Evolutionary conservation across 2,329 filamentous ascomycete genomes (phyloP), one percentile per base, ranked within the genome.

Genomic region (Fusarium buxicola): DNA sequence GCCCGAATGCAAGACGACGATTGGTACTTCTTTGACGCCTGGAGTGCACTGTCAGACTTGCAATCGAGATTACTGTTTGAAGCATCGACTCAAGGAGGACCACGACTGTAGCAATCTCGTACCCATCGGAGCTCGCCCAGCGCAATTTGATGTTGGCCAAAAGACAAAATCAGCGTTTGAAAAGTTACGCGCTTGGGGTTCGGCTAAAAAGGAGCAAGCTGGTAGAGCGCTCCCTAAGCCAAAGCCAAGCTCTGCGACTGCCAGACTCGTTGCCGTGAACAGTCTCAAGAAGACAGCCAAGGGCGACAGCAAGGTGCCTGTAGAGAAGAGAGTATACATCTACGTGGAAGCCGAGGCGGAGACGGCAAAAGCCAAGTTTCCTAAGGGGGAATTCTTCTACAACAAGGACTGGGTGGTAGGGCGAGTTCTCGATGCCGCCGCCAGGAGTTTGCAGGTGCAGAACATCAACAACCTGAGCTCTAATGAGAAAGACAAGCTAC

Each of bases 381-480:
- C 94, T 5, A 90, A 87, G 71, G 91, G 91, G 8, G 87, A 90
- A 58, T 93, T 94, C 76, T 96, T 88, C 75, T 96, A 91, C 74
- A 89, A 86, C 58, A 84, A 85, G 68, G 91, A 96, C 56, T 98
- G 92, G 92, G 94, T 90, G n/a, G 86, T 98, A 1, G 95, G 95
- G 0, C 81, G 92, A 43, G 83, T 95, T 16, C 78, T 96, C 49
- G 92, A 96, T 73, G 85, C 89, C 6, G 92, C 92, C 13, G 92
- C 92, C 0, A 89, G 86, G 76, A 85, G 85, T 54, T 75, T 96
- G 57, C 91, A 94, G 77, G 88, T 96, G 8, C 84, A 91, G 71
- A 96, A 96, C 67, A 77, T 94, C 63, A 96, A 96, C 72, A 96
- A 96, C 70, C 84, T 90, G 68, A 89, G 87, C 1, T 85, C 84